Evolutionary conservation across 2,329 filamentous ascomycete species (phyloP), one percentile per base, ranked within the genome.

Genomic region (Trichophyton schoenleinii): DNA sequence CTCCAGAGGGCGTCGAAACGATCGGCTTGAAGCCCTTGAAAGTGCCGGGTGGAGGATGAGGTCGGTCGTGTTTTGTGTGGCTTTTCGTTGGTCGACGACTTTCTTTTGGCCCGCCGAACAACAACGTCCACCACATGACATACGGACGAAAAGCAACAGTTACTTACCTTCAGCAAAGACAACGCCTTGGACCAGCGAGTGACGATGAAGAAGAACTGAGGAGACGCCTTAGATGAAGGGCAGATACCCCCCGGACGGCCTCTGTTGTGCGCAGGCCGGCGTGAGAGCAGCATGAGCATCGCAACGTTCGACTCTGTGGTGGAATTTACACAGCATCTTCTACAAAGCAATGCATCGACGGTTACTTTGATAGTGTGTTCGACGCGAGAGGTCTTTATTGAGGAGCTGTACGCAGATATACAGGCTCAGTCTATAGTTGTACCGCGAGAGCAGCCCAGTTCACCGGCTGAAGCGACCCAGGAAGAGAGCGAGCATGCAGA

Each of bases 351-450:
- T 62, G 66, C 71, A 2, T 72, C 81, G 60, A 82, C 83, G 1
- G 87, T 85, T 0, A 87, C 84, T 0, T 72, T 96, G 53, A 72
- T 96, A 63, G 75, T 96, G 64, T 91, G 89, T 72, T 83, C 81
- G 15, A 78, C 83, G 0, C 83, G 81, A 62, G 74, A 81, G 0
- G 78, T 80, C 1, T 95, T 96, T 68, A 71, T 91, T 9, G 70
- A 78, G 1, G 77, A 83, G 20, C 76, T 92, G 20, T 68, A 36
- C 36, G 55, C 34, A 9, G 53, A 31, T 20, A 20, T 36, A 57
- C 53, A 38, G n/a, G 46, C 46, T n/a, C 41, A 31, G 44, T 53
- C 49, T 13, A 38, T 38, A 11, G 7, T 53, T 31, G 28, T 38
- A 38, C n/a, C 31, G 9, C 52, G 28, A n/a, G 52, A 55, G 25